phyloP scores from a whole-genome alignment of 2,329 filamentous ascomycete species.

The Colletotrichum gloeosporioides region DNA sequence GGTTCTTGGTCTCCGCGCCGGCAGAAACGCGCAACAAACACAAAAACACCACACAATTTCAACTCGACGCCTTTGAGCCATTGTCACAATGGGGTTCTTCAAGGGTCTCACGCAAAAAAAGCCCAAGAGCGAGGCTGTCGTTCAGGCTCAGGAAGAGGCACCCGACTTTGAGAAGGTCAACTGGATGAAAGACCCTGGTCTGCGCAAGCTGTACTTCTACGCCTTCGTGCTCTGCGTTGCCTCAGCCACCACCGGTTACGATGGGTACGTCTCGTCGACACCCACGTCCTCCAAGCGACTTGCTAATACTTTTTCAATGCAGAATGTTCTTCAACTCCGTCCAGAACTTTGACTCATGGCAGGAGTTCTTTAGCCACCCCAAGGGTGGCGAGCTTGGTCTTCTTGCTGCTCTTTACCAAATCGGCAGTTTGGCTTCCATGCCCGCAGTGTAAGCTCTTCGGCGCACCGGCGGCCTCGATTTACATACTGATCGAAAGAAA shows the following conservation, averaged over 20 bases:
- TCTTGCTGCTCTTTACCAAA: slow-evolving; percentile 63
- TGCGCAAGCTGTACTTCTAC: slow-evolving; percentile 61
- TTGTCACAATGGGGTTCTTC: slow-evolving; percentile 11
- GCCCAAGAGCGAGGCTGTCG: slow-evolving; percentile 7
- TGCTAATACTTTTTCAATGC: background rate
- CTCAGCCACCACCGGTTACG: slow-evolving; percentile 62
- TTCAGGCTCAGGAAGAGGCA: slow-evolving; percentile 48
- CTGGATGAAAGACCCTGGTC: slow-evolving; percentile 60
- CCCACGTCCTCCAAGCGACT: background rate
- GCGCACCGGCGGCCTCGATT: background rate
- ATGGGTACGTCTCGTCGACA: slow-evolving; percentile 47
- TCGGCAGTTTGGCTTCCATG: slow-evolving; percentile 62
- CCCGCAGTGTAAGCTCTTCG: slow-evolving; percentile 52
- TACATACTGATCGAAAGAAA: background rate
- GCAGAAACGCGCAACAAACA: background rate
- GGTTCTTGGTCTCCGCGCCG: background rate
- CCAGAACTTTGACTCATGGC: slow-evolving; percentile 49
- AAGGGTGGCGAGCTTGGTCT: slow-evolving; percentile 52
- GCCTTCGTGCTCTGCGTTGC: slow-evolving; percentile 56
- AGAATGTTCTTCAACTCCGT: slow-evolving; percentile 52
- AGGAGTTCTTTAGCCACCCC: slow-evolving; percentile 52
- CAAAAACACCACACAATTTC: background rate
- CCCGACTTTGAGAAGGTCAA: slow-evolving; percentile 54
- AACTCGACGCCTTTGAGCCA: background rate
- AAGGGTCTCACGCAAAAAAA: slow-evolving; percentile 19